These are phyloP conservation scores for Agastache rugosa DNA, from an alignment of 257 asterid species.

Conservation along the genomic window DNA sequence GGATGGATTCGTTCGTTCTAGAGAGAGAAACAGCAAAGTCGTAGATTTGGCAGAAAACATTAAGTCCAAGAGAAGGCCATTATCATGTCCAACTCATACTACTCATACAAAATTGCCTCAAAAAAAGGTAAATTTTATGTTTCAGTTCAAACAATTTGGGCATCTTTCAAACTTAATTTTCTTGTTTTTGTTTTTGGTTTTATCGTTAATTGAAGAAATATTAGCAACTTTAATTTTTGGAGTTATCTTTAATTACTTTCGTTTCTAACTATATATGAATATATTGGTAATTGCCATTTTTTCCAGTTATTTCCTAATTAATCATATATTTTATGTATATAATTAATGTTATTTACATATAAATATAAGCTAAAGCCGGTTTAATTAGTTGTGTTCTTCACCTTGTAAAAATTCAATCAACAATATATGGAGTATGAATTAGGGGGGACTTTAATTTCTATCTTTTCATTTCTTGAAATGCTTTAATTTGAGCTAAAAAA, in stretches of 20 bases:
- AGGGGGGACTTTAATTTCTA: too few species aligned
- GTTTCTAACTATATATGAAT: background rate
- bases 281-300: background rate
- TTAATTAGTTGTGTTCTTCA: too few species aligned
- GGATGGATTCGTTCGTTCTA: conserved; percentile 47
- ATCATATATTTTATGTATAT: too few species aligned
- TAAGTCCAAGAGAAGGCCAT: conserved; percentile 51
- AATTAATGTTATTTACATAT: too few species aligned
- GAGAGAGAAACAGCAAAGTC: conserved; percentile 39
- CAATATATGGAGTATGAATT: too few species aligned
- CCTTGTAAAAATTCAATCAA: too few species aligned
- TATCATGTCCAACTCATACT: conserved; percentile 44
- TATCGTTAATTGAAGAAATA: background rate
- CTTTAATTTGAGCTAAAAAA: background rate
- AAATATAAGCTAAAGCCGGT: too few species aligned
- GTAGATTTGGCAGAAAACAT: conserved; percentile 42
- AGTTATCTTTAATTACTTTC: background rate
- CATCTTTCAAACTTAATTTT: too few species aligned
- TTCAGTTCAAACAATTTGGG: background rate
- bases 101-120: conserved; percentile 51
- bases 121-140: conserved; percentile 54
- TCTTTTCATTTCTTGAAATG: background rate
- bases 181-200: background rate
- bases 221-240: background rate
- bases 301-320: background rate